Percentiles rank a stretch among this genome's conserved stretches.
Conservation (phyloP, 2,329 filamentous ascomycete species). For the Xylaria multiplex region DNA sequence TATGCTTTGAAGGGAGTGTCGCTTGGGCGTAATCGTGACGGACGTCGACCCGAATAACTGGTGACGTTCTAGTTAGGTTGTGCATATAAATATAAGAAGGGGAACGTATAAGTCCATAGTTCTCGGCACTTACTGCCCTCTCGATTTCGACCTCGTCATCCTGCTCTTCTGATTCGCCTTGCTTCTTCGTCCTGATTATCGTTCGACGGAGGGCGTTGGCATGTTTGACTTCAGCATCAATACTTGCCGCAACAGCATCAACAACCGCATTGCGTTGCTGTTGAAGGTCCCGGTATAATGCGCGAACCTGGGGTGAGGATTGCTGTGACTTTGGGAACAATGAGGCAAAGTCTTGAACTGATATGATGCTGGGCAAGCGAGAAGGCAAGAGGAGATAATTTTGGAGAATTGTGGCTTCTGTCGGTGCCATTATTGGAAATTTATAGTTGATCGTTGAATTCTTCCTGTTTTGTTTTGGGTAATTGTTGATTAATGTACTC, state of each 20-base stretch:
- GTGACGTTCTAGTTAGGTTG: constrained; percentile 34
- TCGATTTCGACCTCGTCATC: constrained; percentile 74
- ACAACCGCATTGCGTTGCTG: constrained; percentile 75
- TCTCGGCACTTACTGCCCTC: constrained; percentile 57
- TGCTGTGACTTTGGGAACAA: constrained; percentile 77
- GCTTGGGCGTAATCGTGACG: constrained; percentile 56
- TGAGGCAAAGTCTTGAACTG: constrained; percentile 77
- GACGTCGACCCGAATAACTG: constrained; percentile 68
- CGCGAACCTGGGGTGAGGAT: constrained; percentile 72
- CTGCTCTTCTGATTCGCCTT: constrained; percentile 63
- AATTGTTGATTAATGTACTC: no score
- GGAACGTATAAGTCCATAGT: neutral
- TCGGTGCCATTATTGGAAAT: constrained; percentile 69
- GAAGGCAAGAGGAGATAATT: constrained; percentile 83
- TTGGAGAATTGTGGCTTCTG: constrained; percentile 77
- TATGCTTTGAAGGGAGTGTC: constrained; percentile 72
- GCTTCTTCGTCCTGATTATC: constrained; percentile 63
- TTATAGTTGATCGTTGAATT: neutral
- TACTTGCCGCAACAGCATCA: constrained; percentile 72
- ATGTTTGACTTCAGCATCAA: constrained; percentile 70
- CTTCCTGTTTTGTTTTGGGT: neutral
- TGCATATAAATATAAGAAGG: neutral
- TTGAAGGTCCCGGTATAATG: constrained; percentile 83
- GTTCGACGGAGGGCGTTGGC: constrained; percentile 68
- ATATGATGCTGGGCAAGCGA: constrained; percentile 76